Percentiles rank a stretch among this genome's conserved stretches.
Evolutionary conservation across 352 stramenopile genomes (phyloP).

Genomic region (Pythium rhizo-oryzae): DNA sequence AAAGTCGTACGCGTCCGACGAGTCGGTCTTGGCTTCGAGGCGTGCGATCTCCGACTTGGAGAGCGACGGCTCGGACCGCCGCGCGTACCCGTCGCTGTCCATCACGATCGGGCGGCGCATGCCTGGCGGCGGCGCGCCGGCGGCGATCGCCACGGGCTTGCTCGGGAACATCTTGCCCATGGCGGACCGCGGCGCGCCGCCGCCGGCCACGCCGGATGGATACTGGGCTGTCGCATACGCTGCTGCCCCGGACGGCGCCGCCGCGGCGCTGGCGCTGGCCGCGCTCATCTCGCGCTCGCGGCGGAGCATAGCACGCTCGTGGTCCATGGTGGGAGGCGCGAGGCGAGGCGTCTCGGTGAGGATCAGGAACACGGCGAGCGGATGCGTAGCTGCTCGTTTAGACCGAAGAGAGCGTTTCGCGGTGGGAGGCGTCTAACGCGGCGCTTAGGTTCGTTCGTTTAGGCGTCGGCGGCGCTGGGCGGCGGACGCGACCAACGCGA

Average conservation of each 20-base stretch:
- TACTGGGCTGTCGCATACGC: background rate
- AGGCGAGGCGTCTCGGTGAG: background rate
- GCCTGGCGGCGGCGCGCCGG: too few relatives aligned
- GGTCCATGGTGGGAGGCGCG: background rate
- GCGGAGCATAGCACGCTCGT: background rate
- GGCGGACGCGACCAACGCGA: background rate
- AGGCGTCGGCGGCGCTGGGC: background rate
- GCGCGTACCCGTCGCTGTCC: slow-evolving; percentile 22
- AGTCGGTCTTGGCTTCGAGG: background rate
- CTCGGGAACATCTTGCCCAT: background rate
- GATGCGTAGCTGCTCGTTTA: background rate
- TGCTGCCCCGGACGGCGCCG: background rate
- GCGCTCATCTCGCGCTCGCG: slow-evolving; percentile 6
- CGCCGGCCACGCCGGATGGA: background rate
- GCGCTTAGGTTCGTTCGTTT: background rate
- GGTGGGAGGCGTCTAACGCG: too few relatives aligned
- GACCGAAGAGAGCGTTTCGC: background rate
- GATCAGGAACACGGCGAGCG: background rate
- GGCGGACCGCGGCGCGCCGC: slow-evolving; percentile 2
- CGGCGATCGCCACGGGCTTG: background rate
- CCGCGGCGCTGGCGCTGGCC: too few relatives aligned
- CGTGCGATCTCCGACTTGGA: slow-evolving; percentile 11
- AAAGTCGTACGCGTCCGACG: background rate
- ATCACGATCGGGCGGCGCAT: slow-evolving; percentile 1
- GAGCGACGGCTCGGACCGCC: slow-evolving; percentile 19